Evolutionary conservation across 2,329 filamentous ascomycete species (phyloP).

Genomic region (Neonectria magnoliae): DNA sequence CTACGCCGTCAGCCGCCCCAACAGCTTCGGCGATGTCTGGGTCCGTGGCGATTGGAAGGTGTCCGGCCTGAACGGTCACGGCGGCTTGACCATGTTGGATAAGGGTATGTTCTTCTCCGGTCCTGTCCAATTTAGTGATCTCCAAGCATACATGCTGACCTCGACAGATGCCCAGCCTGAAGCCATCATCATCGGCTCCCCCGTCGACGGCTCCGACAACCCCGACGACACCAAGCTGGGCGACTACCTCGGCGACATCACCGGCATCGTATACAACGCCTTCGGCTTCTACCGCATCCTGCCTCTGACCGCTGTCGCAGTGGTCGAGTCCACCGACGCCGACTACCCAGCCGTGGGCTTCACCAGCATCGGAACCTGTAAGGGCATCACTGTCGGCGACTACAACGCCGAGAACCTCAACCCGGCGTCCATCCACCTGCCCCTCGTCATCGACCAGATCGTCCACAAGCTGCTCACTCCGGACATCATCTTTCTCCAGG

Average conservation of each 20-base stretch:
- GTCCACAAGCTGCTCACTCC: conserved; percentile 70
- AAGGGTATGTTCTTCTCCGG: conserved; percentile 51
- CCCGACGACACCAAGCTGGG: conserved; percentile 69
- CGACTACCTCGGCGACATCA: conserved; percentile 72
- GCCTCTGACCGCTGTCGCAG: conserved; percentile 66
- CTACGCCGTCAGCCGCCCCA: conserved; percentile 68
- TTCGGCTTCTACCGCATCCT: conserved; percentile 77
- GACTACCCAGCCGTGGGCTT: conserved; percentile 63
- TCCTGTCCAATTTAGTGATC: too few species aligned
- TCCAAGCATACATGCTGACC: not conserved
- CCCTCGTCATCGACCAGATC: conserved; percentile 71
- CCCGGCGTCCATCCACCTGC: conserved; percentile 64
- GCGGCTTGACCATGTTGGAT: conserved; percentile 71
- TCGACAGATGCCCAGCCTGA: conserved; percentile 74
- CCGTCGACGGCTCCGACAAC: conserved; percentile 73
- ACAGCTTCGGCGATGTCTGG: conserved; percentile 75
- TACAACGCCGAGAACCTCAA: conserved; percentile 79
- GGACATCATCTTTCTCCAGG: conserved; percentile 74
- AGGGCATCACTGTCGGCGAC: conserved; percentile 69
- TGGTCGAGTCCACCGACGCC: conserved; percentile 56
- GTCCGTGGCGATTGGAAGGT: conserved; percentile 72
- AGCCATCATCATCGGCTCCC: conserved; percentile 70
- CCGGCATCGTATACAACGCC: conserved; percentile 71
- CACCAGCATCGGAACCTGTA: conserved; percentile 64
- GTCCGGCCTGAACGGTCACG: conserved; percentile 70